Conservation (phyloP, 2,329 filamentous ascomycete species). For the Lecanoromycetidae sp. region DNA sequence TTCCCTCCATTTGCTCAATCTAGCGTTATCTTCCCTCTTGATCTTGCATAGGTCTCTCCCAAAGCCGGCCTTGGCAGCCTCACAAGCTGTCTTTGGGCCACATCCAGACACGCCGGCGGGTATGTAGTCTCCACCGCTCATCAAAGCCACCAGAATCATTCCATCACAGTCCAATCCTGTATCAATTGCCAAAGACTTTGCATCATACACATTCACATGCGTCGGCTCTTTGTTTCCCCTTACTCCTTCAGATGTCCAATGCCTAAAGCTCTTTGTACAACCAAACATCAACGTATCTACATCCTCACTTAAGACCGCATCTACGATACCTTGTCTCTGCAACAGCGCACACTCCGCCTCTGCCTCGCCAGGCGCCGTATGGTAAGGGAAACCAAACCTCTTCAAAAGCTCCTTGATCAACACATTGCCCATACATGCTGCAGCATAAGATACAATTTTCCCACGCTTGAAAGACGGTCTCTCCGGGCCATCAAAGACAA, state of each 20-base stretch:
- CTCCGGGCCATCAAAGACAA: slow-evolving; percentile 79
- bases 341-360: slow-evolving; percentile 90
- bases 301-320: slow-evolving; percentile 91
- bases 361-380: slow-evolving; percentile 85
- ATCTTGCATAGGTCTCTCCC: slow-evolving; percentile 61
- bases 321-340: slow-evolving; percentile 69
- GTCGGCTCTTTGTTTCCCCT: slow-evolving; percentile 59
- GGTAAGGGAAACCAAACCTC: slow-evolving; percentile 70
- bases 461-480: slow-evolving; percentile 83
- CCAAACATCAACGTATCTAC: slow-evolving; percentile 98
- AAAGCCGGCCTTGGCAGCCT: slow-evolving; percentile 80
- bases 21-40: slow-evolving; percentile 45
- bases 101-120: slow-evolving; percentile 79
- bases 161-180: slow-evolving; percentile 66
- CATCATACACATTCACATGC: slow-evolving; percentile 73
- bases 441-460: slow-evolving; percentile 41
- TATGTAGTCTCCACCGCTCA: slow-evolving; percentile 91
- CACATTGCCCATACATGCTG: slow-evolving; percentile 51
- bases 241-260: slow-evolving; percentile 64
- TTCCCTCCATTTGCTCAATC: slow-evolving; percentile 51
- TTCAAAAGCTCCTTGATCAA: slow-evolving; percentile 71
- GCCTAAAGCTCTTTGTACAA: slow-evolving; percentile 63
- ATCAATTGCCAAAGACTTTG: slow-evolving; percentile 40
- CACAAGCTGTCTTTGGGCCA: slow-evolving; percentile 76
- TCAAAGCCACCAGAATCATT: slow-evolving; percentile 86